phyloP scores from a whole-genome alignment of 176 grass and related monocot species.

The Otatea glauca region DNA sequence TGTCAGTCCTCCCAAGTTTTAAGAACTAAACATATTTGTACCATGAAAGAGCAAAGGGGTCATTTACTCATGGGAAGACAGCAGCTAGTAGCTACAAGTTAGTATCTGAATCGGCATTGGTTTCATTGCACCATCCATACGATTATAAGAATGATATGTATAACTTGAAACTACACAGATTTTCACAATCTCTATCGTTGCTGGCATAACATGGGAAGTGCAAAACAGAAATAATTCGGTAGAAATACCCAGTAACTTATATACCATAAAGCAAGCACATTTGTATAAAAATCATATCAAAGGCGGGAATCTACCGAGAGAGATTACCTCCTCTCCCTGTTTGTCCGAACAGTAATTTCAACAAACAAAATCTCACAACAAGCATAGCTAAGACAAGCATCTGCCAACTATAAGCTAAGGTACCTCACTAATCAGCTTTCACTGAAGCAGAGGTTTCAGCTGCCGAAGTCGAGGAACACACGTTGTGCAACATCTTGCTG shows the following conservation, averaged over 20 bases:
- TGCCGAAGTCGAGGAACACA: slow-evolving; percentile 50
- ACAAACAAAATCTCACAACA: slow-evolving; percentile 73
- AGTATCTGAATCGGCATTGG: slow-evolving; percentile 12
- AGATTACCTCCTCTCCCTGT: slow-evolving; percentile 49
- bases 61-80: slow-evolving; percentile 4
- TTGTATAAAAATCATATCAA: slow-evolving; percentile 59
- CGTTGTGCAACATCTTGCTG: slow-evolving; percentile 63
- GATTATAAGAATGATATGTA: slow-evolving; percentile 35
- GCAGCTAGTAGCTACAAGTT: not conserved
- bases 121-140: slow-evolving; percentile 32
- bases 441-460: slow-evolving; percentile 55
- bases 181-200: slow-evolving; percentile 30
- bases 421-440: slow-evolving; percentile 69
- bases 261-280: slow-evolving; percentile 58
- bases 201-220: slow-evolving; percentile 36
- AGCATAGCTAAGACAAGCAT: slow-evolving; percentile 49
- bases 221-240: slow-evolving; percentile 34
- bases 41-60: not conserved
- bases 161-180: slow-evolving; percentile 32
- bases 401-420: slow-evolving; percentile 49
- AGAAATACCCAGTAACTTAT: slow-evolving; percentile 51
- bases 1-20: not conserved
- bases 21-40: not conserved
- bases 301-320: slow-evolving; percentile 48
- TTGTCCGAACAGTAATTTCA: slow-evolving; percentile 47